Percentiles rank a stretch among this genome's conserved stretches.
Conservation (phyloP, 2,329 filamentous ascomycete species). For the Cercospora canescens region DNA sequence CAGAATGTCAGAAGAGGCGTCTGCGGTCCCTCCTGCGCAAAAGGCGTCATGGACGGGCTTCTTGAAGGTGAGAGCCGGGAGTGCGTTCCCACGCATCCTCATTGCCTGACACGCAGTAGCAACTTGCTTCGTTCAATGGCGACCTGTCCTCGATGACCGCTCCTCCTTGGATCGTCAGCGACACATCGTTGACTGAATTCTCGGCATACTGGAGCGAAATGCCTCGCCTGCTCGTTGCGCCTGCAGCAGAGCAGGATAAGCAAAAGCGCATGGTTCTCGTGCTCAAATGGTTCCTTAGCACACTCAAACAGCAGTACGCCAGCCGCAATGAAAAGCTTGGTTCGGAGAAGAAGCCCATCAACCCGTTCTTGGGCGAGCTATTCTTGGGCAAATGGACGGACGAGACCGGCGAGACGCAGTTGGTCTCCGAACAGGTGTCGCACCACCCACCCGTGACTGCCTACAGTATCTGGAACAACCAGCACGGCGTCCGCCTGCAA, state of each 20-base stretch:
- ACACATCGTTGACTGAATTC: slow-evolving; percentile 57
- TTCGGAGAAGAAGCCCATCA: slow-evolving; percentile 96
- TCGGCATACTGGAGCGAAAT: slow-evolving; percentile 60
- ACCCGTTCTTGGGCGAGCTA: slow-evolving; percentile 92
- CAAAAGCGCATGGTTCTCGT: slow-evolving; percentile 82
- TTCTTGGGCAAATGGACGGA: slow-evolving; percentile 92
- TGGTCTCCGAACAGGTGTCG: slow-evolving; percentile 94
- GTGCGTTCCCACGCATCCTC: neutral
- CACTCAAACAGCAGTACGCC: slow-evolving; percentile 82
- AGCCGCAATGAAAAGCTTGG: slow-evolving; percentile 76
- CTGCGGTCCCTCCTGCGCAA: slow-evolving; percentile 47
- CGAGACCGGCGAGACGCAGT: slow-evolving; percentile 74
- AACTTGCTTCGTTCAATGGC: slow-evolving; percentile 57
- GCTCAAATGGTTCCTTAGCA: slow-evolving; percentile 95
- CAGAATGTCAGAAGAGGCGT: slow-evolving; percentile 40
- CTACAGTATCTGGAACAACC: slow-evolving; percentile 85
- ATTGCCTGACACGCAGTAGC: slow-evolving; percentile 38
- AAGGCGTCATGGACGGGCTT: slow-evolving; percentile 53
- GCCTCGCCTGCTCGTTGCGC: slow-evolving; percentile 71
- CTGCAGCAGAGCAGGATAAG: slow-evolving; percentile 74
- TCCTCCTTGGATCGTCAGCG: slow-evolving; percentile 57
- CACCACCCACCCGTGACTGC: slow-evolving; percentile 95
- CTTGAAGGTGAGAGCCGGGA: slow-evolving; percentile 44
- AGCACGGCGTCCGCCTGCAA: slow-evolving; percentile 71
- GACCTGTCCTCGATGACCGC: slow-evolving; percentile 58